phyloP scores from a whole-genome alignment of 2,329 filamentous ascomycete genomes.

The Curvularia eragrostidis region DNA sequence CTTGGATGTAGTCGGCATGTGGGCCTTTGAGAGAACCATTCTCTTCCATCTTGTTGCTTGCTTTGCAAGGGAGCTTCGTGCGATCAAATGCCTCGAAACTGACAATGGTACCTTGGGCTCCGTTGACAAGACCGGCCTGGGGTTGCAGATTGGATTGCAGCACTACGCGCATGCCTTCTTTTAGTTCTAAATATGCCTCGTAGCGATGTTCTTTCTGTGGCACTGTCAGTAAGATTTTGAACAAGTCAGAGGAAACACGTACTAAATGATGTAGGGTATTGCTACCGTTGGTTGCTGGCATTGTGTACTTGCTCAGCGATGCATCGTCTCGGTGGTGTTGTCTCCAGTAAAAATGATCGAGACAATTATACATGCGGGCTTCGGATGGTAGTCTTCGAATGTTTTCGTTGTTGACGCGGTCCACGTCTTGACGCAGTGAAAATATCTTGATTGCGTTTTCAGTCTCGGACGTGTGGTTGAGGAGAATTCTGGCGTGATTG shows the following conservation, averaged over 20 bases:
- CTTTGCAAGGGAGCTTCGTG: conserved; percentile 36
- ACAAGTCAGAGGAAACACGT: neutral
- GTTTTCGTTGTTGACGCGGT: conserved; percentile 42
- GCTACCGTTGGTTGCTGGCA: conserved; percentile 7
- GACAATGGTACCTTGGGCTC: conserved; percentile 42
- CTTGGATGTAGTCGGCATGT: conserved; percentile 48
- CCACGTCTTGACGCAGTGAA: conserved; percentile 49
- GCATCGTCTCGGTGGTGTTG: conserved; percentile 31
- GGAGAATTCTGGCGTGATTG: conserved; percentile 52
- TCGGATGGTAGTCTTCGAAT: conserved; percentile 40
- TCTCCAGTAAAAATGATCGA: conserved; percentile 55
- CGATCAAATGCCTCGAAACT: conserved; percentile 48
- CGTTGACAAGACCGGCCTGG: conserved; percentile 42
- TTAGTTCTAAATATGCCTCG: conserved; percentile 54
- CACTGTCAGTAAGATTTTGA: neutral
- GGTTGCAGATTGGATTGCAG: conserved; percentile 59
- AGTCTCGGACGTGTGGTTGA: conserved; percentile 55
- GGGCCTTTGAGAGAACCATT: conserved; percentile 46
- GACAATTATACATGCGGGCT: conserved; percentile 37
- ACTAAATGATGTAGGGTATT: conserved; percentile 32
- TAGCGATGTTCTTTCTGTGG: conserved; percentile 55
- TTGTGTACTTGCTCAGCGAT: conserved; percentile 20
- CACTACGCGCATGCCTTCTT: conserved; percentile 61
- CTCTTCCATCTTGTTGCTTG: conserved; percentile 7
- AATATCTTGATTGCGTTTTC: conserved; percentile 57